Evolutionary conservation across 2,329 filamentous ascomycete species (phyloP).

Genomic region (Paraphoma sp.): DNA sequence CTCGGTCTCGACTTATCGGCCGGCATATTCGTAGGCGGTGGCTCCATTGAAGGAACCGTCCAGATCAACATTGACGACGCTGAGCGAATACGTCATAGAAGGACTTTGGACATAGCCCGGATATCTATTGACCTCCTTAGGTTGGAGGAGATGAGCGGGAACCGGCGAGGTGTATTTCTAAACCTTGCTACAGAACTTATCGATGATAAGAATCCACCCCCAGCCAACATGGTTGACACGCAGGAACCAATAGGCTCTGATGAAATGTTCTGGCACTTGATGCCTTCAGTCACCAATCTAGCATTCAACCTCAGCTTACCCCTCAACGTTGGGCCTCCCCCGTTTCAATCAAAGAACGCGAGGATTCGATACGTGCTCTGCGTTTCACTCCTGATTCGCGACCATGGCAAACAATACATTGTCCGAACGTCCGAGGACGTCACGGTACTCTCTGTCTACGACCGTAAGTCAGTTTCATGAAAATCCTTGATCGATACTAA

Average conservation of each 20-base stretch:
- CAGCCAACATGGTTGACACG: conserved; percentile 57
- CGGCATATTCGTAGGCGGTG: conserved; percentile 62
- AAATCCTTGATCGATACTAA: conserved; percentile 10
- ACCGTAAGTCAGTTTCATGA: conserved; percentile 49
- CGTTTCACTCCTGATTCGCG: conserved; percentile 55
- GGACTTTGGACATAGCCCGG: conserved; percentile 55
- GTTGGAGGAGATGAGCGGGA: conserved; percentile 57
- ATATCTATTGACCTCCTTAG: conserved; percentile 61
- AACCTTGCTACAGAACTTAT: conserved; percentile 60
- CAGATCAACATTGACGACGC: conserved; percentile 57
- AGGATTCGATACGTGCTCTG: conserved; percentile 59
- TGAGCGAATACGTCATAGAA: conserved; percentile 52
- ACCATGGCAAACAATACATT: conserved; percentile 56
- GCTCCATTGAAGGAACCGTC: conserved; percentile 60
- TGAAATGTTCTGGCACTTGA: conserved; percentile 57
- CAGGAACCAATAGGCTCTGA: conserved; percentile 45
- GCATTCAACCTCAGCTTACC: conserved; percentile 62
- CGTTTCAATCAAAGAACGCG: conserved; percentile 60
- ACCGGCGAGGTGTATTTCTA: conserved; percentile 57
- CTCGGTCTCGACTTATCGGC: conserved; percentile 59
- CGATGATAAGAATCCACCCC: conserved; percentile 58
- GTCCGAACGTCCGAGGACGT: conserved; percentile 60
- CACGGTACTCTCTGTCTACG: conserved; percentile 60
- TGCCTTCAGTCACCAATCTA: conserved; percentile 54
- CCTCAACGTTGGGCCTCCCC: conserved; percentile 61